phyloP scores from a whole-genome alignment of 139 green algal genomes.

The Micractinium conductrix region DNA sequence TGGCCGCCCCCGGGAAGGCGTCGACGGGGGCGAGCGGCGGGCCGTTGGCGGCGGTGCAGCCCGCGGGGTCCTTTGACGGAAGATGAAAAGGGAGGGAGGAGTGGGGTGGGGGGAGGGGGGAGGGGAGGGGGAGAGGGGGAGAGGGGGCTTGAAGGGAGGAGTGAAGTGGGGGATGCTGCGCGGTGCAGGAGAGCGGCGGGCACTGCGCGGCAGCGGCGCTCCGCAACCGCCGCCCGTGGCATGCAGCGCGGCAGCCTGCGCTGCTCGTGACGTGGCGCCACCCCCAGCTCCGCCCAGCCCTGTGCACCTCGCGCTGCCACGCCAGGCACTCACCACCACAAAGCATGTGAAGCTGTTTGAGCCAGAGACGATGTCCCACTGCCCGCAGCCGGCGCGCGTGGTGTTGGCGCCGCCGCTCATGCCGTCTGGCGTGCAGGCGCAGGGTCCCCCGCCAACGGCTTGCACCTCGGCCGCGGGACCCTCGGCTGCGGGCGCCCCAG shows the following conservation, averaged over 20 bases:
- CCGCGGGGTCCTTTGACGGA: conserved; percentile 3
- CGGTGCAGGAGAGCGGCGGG: neutral
- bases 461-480: neutral
- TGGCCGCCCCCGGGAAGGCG: neutral
- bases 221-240: too few species aligned
- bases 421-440: conserved; percentile 4
- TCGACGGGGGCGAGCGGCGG: neutral
- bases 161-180: neutral
- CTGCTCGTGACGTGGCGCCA: too few species aligned
- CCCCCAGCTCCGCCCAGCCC: too few species aligned
- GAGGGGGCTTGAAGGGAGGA: too few species aligned
- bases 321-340: neutral
- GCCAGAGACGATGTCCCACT: conserved; percentile 14
- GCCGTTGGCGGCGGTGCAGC: neutral
- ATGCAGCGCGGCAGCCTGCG: too few species aligned
- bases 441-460: neutral
- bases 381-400: conserved; percentile 1
- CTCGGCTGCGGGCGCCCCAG: neutral
- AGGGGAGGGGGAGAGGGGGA: too few species aligned
- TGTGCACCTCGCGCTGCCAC: too few species aligned
- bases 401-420: conserved; percentile 26
- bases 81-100: too few species aligned
- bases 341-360: conserved; percentile 18
- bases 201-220: too few species aligned
- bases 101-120: too few species aligned